phyloP scores from a whole-genome alignment of 2,329 filamentous ascomycete genomes.

The Cladosporium colombiae region DNA sequence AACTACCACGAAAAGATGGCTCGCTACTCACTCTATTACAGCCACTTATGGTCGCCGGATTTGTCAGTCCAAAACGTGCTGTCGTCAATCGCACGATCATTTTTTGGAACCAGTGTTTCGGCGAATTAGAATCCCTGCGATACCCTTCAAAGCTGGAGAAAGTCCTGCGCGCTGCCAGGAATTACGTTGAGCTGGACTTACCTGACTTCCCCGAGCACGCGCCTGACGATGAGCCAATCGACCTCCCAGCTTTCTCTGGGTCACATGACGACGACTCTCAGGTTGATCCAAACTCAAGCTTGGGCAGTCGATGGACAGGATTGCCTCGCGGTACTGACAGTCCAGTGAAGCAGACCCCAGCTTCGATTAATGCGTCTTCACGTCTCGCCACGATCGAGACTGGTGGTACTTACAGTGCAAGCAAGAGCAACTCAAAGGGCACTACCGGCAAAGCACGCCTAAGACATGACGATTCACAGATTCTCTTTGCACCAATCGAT shows the following conservation, averaged over 20 bases:
- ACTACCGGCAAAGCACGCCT: slow-evolving; percentile 46
- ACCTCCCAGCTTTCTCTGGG: slow-evolving; percentile 32
- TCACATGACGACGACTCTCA: slow-evolving; percentile 22
- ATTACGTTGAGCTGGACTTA: slow-evolving; percentile 54
- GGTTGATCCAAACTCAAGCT: background rate
- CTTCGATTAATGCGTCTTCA: background rate
- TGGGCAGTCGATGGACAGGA: slow-evolving; percentile 13
- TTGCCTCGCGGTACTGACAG: slow-evolving; percentile 16
- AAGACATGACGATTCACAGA: slow-evolving; percentile 79
- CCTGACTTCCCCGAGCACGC: slow-evolving; percentile 50
- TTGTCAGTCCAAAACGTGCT: slow-evolving; percentile 53
- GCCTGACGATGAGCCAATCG: background rate
- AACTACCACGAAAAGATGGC: slow-evolving; percentile 59
- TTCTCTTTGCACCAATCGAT: slow-evolving; percentile 71
- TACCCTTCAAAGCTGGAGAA: slow-evolving; percentile 67
- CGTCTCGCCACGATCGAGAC: slow-evolving; percentile 8
- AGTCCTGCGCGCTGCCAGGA: slow-evolving; percentile 62
- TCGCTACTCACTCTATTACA: slow-evolving; percentile 57
- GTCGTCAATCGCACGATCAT: slow-evolving; percentile 55
- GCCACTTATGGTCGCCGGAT: slow-evolving; percentile 53
- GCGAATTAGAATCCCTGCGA: slow-evolving; percentile 57
- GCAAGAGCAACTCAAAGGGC: slow-evolving; percentile 2
- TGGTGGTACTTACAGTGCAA: slow-evolving; percentile 5
- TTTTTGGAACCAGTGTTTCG: slow-evolving; percentile 73
- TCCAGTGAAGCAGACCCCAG: slow-evolving; percentile 29